Evolutionary conservation across 2,329 filamentous ascomycete genomes (phyloP).

Genomic region (Verticillium alfalfae): DNA sequence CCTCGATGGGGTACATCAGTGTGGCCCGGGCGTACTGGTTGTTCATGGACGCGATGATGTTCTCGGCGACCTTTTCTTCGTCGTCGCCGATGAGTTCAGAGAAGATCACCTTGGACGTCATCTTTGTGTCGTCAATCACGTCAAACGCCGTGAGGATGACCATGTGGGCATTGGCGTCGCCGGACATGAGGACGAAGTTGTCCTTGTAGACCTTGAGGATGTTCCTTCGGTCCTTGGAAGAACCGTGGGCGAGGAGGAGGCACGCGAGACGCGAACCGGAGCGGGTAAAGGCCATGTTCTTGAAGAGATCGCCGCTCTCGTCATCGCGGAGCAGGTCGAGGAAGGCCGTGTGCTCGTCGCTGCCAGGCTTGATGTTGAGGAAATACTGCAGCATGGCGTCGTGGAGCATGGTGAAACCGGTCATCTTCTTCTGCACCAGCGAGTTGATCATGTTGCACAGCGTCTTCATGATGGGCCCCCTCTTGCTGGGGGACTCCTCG

Average conservation of each 20-base stretch:
- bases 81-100: slow-evolving; percentile 76
- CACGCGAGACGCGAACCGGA: slow-evolving; percentile 79
- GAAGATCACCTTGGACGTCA: slow-evolving; percentile 80
- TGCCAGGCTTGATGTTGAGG: slow-evolving; percentile 68
- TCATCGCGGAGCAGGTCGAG: slow-evolving; percentile 88
- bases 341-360: slow-evolving; percentile 80
- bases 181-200: slow-evolving; percentile 78
- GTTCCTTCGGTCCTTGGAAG: slow-evolving; percentile 87
- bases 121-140: slow-evolving; percentile 88
- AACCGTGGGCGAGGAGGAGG: slow-evolving; percentile 75
- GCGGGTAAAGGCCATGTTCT: slow-evolving; percentile 94
- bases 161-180: slow-evolving; percentile 71
- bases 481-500: slow-evolving; percentile 74
- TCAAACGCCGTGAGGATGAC: slow-evolving; percentile 84
- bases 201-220: slow-evolving; percentile 88
- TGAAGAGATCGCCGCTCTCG: slow-evolving; percentile 81
- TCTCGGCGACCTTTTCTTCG: slow-evolving; percentile 55
- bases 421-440: slow-evolving; percentile 92
- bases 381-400: slow-evolving; percentile 99
- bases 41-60: slow-evolving; percentile 58
- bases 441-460: slow-evolving; percentile 84
- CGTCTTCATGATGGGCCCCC: slow-evolving; percentile 78
- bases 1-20: slow-evolving; percentile 77
- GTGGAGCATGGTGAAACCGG: slow-evolving; percentile 95
- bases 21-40: slow-evolving; percentile 61